These are phyloP conservation scores for Helotiales sp. DNA, from an alignment of 2,329 filamentous ascomycete species.

Conservation along the genomic window DNA sequence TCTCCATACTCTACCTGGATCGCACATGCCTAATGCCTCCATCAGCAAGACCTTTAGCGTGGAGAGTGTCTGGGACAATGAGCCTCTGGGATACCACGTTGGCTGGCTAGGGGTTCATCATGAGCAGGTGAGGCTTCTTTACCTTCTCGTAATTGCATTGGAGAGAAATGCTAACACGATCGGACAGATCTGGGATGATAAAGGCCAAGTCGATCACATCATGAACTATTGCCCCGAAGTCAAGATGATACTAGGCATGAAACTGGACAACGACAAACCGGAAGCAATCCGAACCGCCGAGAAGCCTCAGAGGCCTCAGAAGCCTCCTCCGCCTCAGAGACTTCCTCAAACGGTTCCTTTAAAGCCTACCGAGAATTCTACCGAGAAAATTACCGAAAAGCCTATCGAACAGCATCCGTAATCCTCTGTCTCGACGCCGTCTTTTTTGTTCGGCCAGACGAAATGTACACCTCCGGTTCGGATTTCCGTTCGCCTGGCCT, in stretches of 20 bases:
- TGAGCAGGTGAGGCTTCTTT: conserved; percentile 42
- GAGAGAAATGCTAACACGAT: conserved; percentile 35
- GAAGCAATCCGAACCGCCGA: conserved; percentile 9
- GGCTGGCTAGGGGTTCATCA: conserved; percentile 38
- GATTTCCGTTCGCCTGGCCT: too few species aligned
- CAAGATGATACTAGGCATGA: conserved; percentile 55
- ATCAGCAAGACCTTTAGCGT: conserved; percentile 45
- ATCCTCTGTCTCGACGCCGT: too few species aligned
- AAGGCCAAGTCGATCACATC: conserved; percentile 46
- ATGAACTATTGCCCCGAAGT: conserved; percentile 57
- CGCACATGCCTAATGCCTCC: conserved; percentile 23
- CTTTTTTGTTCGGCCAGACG: too few species aligned
- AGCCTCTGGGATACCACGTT: conserved; percentile 54
- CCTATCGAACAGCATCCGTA: too few species aligned
- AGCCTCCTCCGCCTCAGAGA: too few species aligned
- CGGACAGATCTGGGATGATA: conserved; percentile 46
- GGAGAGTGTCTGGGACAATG: conserved; percentile 49
- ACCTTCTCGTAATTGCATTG: conserved; percentile 7
- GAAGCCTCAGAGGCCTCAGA: too few species aligned
- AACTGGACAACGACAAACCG: conserved; percentile 45
- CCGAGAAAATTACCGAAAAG: too few species aligned
- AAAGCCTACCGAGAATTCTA: too few species aligned
- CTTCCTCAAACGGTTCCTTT: too few species aligned
- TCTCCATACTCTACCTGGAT: conserved; percentile 33
- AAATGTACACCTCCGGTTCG: too few species aligned